A percentile compares a stretch with the other conserved stretches of the same genome.
These are phyloP conservation scores for Boletus semigastroideus DNA, from an alignment of 1,284 basidiomycete species.

Conservation along the genomic window DNA sequence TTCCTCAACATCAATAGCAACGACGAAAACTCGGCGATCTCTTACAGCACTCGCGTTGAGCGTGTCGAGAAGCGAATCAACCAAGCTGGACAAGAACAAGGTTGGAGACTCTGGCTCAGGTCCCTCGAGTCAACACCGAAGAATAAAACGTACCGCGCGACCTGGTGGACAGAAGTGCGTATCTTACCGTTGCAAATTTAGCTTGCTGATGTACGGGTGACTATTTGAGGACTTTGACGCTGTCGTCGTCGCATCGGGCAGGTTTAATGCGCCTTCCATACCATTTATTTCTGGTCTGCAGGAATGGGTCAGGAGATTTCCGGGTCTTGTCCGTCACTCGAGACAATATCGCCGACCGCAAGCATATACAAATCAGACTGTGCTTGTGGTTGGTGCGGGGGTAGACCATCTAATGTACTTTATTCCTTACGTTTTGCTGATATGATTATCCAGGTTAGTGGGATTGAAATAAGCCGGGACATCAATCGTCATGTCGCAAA, in stretches of 20 bases:
- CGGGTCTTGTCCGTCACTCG: constrained; percentile 40
- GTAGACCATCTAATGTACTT: neutral
- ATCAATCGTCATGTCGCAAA: constrained; percentile 8
- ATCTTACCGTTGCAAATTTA: neutral
- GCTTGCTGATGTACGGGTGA: neutral
- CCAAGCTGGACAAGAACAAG: constrained; percentile 31
- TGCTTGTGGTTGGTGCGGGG: constrained; percentile 46
- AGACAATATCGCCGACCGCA: constrained; percentile 46
- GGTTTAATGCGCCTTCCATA: constrained; percentile 14
- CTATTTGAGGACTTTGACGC: constrained; percentile 18
- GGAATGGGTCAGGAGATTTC: constrained; percentile 39
- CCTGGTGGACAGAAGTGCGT: constrained; percentile 22
- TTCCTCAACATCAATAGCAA: constrained; percentile 43
- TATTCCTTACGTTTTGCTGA: neutral
- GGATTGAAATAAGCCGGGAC: constrained; percentile 17
- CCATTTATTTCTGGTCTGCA: constrained; percentile 15
- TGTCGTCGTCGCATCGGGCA: constrained; percentile 17
- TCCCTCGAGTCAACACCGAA: constrained; percentile 27
- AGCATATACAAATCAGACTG: constrained; percentile 38
- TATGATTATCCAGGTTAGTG: constrained; percentile 4
- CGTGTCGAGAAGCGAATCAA: constrained; percentile 40
- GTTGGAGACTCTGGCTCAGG: constrained; percentile 41
- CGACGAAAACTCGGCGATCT: constrained; percentile 39
- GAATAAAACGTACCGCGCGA: constrained; percentile 29
- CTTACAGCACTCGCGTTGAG: constrained; percentile 52